phyloP scores from a whole-genome alignment of 192 early-diverging fungal genomes.

The Podila verticillata region DNA sequence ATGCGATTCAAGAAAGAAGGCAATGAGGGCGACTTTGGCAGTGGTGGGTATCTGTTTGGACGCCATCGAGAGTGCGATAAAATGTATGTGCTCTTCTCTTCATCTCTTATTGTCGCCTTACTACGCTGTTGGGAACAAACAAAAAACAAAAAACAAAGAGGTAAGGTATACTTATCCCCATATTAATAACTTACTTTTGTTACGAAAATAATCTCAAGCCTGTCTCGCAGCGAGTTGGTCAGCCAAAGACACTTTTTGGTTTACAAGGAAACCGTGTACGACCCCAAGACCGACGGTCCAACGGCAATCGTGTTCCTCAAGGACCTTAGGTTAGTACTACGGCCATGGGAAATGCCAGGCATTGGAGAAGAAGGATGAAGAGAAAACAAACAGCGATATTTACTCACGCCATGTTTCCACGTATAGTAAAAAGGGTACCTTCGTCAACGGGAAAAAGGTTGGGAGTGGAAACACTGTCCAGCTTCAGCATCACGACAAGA shows the following conservation, averaged over 20 bases:
- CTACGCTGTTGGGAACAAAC: background rate
- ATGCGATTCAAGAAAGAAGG: constrained; percentile 42
- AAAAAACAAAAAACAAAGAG: background rate
- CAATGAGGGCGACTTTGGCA: constrained; percentile 39
- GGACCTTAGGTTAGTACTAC: constrained; percentile 29
- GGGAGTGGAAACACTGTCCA: constrained; percentile 55
- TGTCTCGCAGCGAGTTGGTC: constrained; percentile 25
- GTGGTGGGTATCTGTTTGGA: constrained; percentile 48
- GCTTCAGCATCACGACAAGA: constrained; percentile 70
- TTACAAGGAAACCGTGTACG: constrained; percentile 40
- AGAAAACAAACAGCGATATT: background rate
- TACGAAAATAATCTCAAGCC: background rate
- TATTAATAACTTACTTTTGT: background rate
- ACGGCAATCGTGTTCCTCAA: constrained; percentile 36
- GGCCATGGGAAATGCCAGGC: background rate
- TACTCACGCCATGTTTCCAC: background rate
- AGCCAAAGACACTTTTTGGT: constrained; percentile 39
- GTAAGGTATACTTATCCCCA: background rate
- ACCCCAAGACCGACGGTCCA: constrained; percentile 13
- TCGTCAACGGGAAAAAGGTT: constrained; percentile 68
- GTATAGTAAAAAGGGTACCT: constrained; percentile 77
- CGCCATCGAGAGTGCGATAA: constrained; percentile 31
- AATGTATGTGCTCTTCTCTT: constrained; percentile 19
- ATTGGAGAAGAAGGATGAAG: background rate
- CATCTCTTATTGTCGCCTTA: background rate